Conservation (phyloP, 176 grass and related monocot species). For the Canna indica region DNA sequence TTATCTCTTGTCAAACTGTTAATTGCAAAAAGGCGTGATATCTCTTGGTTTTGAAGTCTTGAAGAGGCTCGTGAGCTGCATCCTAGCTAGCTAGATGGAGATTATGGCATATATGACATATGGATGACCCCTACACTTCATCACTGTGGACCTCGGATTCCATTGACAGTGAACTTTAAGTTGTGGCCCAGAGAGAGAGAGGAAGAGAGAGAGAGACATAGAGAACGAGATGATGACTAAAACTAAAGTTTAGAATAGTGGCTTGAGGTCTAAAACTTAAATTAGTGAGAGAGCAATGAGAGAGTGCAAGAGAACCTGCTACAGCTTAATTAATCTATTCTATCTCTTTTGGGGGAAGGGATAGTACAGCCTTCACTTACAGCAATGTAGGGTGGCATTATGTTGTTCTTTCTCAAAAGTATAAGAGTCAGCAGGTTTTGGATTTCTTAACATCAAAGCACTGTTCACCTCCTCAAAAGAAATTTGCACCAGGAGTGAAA, state of each 20-base stretch:
- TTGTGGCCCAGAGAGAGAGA: slow-evolving; percentile 7
- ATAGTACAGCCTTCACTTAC: not conserved
- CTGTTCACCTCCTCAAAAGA: not conserved
- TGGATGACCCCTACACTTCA: slow-evolving; percentile 11
- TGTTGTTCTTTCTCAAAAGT: not conserved
- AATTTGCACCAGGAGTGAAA: not conserved
- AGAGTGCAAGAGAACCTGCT: too few species aligned
- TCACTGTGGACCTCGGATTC: slow-evolving; percentile 3
- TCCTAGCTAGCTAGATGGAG: not conserved
- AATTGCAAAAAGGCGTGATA: too few species aligned
- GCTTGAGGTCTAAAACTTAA: too few species aligned
- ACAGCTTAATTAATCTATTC: too few species aligned
- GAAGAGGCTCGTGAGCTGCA: too few species aligned
- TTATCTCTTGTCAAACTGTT: too few species aligned
- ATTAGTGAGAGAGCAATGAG: too few species aligned
- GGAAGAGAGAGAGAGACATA: too few species aligned
- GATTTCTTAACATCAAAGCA: not conserved
- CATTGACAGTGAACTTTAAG: not conserved
- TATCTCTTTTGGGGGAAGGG: not conserved
- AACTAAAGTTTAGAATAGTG: too few species aligned
- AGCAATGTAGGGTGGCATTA: not conserved
- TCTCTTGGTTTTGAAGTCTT: too few species aligned
- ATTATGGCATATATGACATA: not conserved
- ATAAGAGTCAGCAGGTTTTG: not conserved
- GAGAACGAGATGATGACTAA: too few species aligned